Base-by-base conservation (phyloP, 164 flowering plant genomes). In the Vitis cinerea region DNA sequence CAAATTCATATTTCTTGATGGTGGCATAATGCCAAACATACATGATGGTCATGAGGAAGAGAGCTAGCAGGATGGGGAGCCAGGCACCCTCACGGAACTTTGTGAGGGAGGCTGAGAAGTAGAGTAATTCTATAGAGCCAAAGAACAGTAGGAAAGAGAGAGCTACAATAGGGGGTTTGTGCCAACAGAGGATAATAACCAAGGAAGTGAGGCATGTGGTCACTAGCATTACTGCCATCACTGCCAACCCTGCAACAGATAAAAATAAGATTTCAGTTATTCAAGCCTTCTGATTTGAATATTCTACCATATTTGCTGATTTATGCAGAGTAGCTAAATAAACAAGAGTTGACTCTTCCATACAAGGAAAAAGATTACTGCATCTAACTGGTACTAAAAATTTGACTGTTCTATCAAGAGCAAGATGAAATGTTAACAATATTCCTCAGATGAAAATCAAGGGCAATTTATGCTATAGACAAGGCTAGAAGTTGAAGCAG, bases 11-110 rank as follows among this genome's bases (percentile, higher is more conserved):
- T 59, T 91, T 94, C 81, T 94, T 91, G 64, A 87, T 81, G 59
- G 96, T 91, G 44, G 96, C 87, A 61, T 91, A 94, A 80, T 94
- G 96, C 98, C 97, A 94, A 37, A 90, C 87, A 63, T 88, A 85
- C 98, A 94, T 94, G 72, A 91, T 71, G 47, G 92, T 83, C 88
- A 90, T 91, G 63, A 94, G 84, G 72, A 92, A 74, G 51, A 94
- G 86, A 14, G 98, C 94, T 27, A 94, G 85, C 47, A 92, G 92
- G 77, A 94, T 94, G n/a, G 98, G 98, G 8, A 94, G 92, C 98
- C 98, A 94, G 8, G 98, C 98, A 13, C 98, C 98, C 54, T 94
- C 98, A 4, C 75, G 81, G 67, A 91, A 91, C 74, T 94, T 94
- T 65, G 83, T 85, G 51, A 94, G 86, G 48, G 98, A 94, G 47